Percentiles rank a stretch among this genome's conserved stretches.
Evolutionary conservation across 306 rosid genomes (phyloP).

Genomic region (Glycyrrhiza uralensis): DNA sequence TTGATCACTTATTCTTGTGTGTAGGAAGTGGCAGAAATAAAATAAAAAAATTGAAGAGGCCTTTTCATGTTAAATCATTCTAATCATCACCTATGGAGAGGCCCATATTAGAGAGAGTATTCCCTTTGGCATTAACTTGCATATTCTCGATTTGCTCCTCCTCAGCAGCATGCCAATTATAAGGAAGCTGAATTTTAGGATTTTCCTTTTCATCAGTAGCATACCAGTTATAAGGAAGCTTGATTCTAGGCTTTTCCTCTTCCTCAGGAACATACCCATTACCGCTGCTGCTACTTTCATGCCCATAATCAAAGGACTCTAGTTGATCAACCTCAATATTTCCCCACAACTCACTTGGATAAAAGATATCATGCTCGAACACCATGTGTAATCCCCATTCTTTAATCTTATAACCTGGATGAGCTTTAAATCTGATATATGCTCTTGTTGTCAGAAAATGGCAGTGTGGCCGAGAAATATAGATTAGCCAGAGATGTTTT

Average conservation of each 20-base stretch:
- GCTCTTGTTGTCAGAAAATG: constrained; percentile 12
- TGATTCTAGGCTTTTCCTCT: background rate
- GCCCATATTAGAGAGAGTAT: background rate
- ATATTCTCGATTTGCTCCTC: background rate
- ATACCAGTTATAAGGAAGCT: background rate
- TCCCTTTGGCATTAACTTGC: background rate
- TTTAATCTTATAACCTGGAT: background rate
- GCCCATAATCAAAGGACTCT: background rate
- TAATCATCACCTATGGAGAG: background rate
- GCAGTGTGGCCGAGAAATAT: background rate
- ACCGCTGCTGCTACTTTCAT: background rate
- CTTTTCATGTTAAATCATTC: background rate
- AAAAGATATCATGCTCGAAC: background rate
- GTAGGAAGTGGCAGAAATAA: background rate
- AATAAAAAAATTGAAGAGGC: background rate
- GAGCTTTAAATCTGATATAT: background rate
- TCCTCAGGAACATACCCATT: too few relatives aligned
- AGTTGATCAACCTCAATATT: background rate
- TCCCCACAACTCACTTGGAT: background rate
- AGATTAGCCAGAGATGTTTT: background rate
- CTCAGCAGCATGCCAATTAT: constrained; percentile 9
- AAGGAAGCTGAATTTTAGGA: background rate
- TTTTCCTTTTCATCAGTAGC: background rate
- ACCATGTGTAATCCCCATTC: background rate
- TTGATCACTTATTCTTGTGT: background rate